Percentiles rank a stretch among this genome's conserved stretches.
phyloP scores from a whole-genome alignment of 2,329 filamentous ascomycete genomes.

The Blumeria hordei region DNA sequence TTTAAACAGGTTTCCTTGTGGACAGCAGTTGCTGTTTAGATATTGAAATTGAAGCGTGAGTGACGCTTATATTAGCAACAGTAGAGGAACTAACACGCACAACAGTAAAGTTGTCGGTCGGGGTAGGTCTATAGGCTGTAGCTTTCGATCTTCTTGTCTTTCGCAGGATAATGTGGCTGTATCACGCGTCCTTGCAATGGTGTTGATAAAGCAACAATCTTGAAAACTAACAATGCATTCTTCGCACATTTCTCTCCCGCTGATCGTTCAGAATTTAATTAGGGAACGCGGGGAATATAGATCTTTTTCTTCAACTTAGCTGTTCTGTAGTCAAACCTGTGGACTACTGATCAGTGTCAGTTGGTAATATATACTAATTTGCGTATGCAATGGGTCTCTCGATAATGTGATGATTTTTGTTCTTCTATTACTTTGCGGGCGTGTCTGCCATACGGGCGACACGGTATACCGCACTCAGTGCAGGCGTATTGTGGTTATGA shows the following conservation, averaged over 20 bases:
- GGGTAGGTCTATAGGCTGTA: neutral
- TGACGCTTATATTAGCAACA: neutral
- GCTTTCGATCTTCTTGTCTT: neutral
- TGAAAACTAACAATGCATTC: neutral
- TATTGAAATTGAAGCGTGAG: neutral
- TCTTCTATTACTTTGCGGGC: too few species aligned
- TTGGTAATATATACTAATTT: too few species aligned
- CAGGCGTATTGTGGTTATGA: too few species aligned
- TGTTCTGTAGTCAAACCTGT: neutral
- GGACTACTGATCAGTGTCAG: neutral
- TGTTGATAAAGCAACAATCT: neutral
- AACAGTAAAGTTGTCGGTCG: neutral
- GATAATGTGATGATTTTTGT: too few species aligned
- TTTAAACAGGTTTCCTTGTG: neutral
- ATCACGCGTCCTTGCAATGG: neutral
- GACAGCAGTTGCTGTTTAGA: neutral
- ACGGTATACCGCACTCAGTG: too few species aligned
- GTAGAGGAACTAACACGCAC: neutral
- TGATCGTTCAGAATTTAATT: conserved; percentile 1
- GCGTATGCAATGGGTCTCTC: too few species aligned
- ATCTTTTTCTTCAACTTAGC: conserved; percentile 1
- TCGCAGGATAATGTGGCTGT: neutral
- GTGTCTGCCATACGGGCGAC: too few species aligned
- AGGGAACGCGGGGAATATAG: neutral
- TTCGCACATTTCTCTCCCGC: neutral